Evolutionary conservation across 441 rosid genomes (phyloP).

Genomic region (Erodium moschatum): DNA sequence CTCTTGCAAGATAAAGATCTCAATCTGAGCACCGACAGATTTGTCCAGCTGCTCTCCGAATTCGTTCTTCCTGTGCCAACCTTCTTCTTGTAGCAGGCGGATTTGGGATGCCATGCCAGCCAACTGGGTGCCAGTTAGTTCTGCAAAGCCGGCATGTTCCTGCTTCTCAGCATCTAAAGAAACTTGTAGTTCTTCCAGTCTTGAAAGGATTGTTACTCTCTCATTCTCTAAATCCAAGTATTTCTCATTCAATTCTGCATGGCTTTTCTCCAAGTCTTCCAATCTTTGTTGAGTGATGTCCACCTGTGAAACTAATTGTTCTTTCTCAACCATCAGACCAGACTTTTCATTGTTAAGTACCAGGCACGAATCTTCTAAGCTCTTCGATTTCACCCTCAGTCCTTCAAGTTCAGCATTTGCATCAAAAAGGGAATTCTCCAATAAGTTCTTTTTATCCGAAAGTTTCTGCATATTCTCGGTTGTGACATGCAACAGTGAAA

Average conservation of each 20-base stretch:
- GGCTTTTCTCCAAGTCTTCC: slow-evolving; percentile 40
- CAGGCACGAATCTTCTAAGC: slow-evolving; percentile 48
- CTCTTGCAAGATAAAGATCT: slow-evolving; percentile 59
- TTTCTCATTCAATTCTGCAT: slow-evolving; percentile 38
- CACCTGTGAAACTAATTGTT: slow-evolving; percentile 45
- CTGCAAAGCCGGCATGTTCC: slow-evolving; percentile 40
- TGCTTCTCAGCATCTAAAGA: slow-evolving; percentile 43
- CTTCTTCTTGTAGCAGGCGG: slow-evolving; percentile 44
- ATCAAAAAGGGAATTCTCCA: slow-evolving; percentile 61
- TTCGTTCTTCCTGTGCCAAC: slow-evolving; percentile 40
- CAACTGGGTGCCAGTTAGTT: slow-evolving; percentile 32
- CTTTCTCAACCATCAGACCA: slow-evolving; percentile 37
- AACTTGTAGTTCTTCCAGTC: slow-evolving; percentile 43
- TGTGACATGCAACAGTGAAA: slow-evolving; percentile 45
- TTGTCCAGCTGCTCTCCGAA: slow-evolving; percentile 58
- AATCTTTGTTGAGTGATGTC: slow-evolving; percentile 39
- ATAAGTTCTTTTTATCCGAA: slow-evolving; percentile 46
- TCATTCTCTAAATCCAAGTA: slow-evolving; percentile 42
- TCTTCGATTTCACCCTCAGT: slow-evolving; percentile 39
- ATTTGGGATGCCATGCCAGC: slow-evolving; percentile 50
- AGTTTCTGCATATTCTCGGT: slow-evolving; percentile 50
- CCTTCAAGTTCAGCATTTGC: slow-evolving; percentile 64
- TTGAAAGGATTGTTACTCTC: slow-evolving; percentile 42
- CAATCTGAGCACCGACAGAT: slow-evolving; percentile 44
- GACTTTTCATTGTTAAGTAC: slow-evolving; percentile 56